Base-by-base conservation (phyloP, 768 basidiomycete genomes). In the Lactarius deliciosus region DNA sequence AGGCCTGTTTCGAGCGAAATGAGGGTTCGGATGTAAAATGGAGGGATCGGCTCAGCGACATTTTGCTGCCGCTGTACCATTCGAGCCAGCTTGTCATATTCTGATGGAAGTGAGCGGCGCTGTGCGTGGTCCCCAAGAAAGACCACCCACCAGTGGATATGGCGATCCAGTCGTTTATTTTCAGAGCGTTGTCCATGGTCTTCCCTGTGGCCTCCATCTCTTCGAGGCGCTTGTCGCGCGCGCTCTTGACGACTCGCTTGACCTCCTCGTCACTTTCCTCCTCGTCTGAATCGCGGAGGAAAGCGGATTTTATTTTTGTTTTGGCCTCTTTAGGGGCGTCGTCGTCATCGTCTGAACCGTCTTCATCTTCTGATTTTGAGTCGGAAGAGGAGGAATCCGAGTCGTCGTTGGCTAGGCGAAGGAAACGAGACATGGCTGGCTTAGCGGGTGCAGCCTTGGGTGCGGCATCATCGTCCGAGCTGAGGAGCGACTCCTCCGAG, bases 141-240 rank as follows among this genome's bases (percentile, higher is more conserved):
- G 36, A 15, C 57, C 25, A 76, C 86, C 64, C 72, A 94, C 96
- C 96, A 66, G 85, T 89, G 25, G 91, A 93, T 72, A 94, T 96
- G 34, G 86, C 87, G 30, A 89, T 88, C 97, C 97, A 99, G 78
- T 99, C 95, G 73, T 96, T 96, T 72, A 96, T 96, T 82, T 92
- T 96, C 69, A 92, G 81, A 22, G 90, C 95, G 75, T 99, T 98
- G 57, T 96, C 93, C 81, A 98, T 97, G 57, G 82, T 82, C 78
- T 90, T 95, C 63, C 93, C 92, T 3, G 90, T 90, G 1, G 86
- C 86, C 77, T 98, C 96, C 87, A 98, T 96, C 82, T 98, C 97
- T 57, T 90, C 94, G 74, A 95, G 77, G 61, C 96, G 83, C 77
- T 93, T 96, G 77, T 96, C 92, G 72, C 90, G 90, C 47, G 96